Percentiles rank a stretch among this genome's conserved stretches.
phyloP scores from a whole-genome alignment of 805 yeast genomes.

The Yarrowia osloensis region DNA sequence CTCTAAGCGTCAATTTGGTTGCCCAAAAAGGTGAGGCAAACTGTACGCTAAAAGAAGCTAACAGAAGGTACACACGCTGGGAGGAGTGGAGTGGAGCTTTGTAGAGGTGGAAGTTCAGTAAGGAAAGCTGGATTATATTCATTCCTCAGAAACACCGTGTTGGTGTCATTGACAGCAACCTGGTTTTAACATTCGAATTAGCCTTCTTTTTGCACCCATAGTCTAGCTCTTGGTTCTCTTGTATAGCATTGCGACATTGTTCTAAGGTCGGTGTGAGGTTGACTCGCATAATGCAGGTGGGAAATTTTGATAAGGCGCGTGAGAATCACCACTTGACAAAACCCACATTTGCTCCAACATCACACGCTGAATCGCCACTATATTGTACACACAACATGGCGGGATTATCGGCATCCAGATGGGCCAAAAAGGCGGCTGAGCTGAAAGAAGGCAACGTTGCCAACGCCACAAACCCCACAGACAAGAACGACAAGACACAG shows the following conservation, averaged over 20 bases:
- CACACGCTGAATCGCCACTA: background rate
- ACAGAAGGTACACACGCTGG: too few relatives aligned
- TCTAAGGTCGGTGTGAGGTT: background rate
- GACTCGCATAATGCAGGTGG: conserved; percentile 24
- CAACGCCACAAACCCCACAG: background rate
- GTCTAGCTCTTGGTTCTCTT: background rate
- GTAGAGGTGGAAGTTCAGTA: background rate
- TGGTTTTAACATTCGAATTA: background rate
- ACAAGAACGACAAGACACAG: background rate
- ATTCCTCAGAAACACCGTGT: background rate
- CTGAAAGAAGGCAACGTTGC: background rate
- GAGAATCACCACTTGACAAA: background rate
- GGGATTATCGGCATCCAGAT: conserved; percentile 24
- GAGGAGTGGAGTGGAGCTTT: too few relatives aligned
- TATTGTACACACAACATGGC: conserved; percentile 4
- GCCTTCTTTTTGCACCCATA: conserved; percentile 7
- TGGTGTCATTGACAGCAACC: background rate
- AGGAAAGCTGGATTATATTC: too few relatives aligned
- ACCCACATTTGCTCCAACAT: background rate
- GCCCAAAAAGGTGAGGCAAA: background rate
- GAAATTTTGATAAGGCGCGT: conserved; percentile 28
- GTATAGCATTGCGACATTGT: background rate
- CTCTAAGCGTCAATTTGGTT: background rate
- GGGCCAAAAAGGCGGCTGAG: conserved; percentile 25
- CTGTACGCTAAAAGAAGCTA: conserved; percentile 1